These are phyloP conservation scores for Claviceps arundinis DNA, from an alignment of 2,329 filamentous ascomycete genomes.

Conservation along the genomic window DNA sequence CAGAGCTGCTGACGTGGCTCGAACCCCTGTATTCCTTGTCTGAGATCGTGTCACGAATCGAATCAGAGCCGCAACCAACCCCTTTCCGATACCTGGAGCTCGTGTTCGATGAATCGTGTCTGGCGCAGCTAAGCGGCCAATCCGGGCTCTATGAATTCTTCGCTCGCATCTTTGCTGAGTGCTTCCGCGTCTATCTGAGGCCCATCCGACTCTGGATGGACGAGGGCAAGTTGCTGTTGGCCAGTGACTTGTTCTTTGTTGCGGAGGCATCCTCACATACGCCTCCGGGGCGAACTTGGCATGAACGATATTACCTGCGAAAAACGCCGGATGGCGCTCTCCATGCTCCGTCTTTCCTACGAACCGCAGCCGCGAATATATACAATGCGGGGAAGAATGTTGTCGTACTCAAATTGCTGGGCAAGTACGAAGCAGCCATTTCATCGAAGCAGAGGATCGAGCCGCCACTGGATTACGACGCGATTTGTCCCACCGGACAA, in stretches of 20 bases:
- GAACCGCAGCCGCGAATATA: conserved; percentile 54
- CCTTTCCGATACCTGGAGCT: conserved; percentile 68
- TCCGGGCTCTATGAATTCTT: conserved; percentile 47
- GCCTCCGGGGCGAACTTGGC: conserved; percentile 59
- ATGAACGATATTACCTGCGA: conserved; percentile 57
- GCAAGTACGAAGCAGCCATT: conserved; percentile 31
- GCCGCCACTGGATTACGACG: conserved; percentile 40
- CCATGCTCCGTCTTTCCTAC: conserved; percentile 63
- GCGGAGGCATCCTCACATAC: conserved; percentile 41
- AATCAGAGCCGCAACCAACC: conserved; percentile 31
- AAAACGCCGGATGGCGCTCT: conserved; percentile 44
- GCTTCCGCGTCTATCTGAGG: conserved; percentile 68
- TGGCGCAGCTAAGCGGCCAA: conserved; percentile 58
- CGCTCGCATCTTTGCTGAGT: conserved; percentile 61
- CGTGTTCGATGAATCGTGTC: conserved; percentile 56
- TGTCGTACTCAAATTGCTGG: conserved; percentile 64
- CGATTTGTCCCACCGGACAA: conserved; percentile 35
- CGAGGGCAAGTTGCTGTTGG: conserved; percentile 51
- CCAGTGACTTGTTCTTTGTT: conserved; percentile 66
- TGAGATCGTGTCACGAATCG: conserved; percentile 44
- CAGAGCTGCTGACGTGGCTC: conserved; percentile 40
- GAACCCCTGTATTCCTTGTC: conserved; percentile 47
- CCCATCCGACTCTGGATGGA: conserved; percentile 80
- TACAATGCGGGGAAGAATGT: conserved; percentile 84
- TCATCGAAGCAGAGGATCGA: conserved; percentile 20